Evolutionary conservation across 2,329 filamentous ascomycete species (phyloP).

Genomic region (Alternaria brassicicola): DNA sequence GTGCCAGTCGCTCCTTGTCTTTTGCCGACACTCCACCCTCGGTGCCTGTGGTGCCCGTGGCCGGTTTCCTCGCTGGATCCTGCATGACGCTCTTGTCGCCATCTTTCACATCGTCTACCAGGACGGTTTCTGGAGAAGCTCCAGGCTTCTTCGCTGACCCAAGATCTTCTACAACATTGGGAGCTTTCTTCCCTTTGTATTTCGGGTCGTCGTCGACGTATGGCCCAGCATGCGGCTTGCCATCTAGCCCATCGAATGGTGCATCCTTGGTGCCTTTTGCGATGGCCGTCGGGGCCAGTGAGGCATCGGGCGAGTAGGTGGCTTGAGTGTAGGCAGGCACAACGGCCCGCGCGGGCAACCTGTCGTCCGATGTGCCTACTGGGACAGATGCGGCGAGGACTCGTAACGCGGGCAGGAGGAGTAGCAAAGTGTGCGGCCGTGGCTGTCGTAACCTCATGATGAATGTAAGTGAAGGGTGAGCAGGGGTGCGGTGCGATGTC

Average conservation of each 20-base stretch:
- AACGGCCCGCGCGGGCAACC: conserved; percentile 38
- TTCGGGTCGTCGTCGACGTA: conserved; percentile 63
- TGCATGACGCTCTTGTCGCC: conserved; percentile 87
- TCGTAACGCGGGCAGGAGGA: conserved; percentile 67
- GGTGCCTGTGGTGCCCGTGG: conserved; percentile 86
- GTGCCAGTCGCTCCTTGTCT: conserved; percentile 73
- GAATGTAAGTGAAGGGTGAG: conserved; percentile 21
- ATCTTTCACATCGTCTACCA: conserved; percentile 53
- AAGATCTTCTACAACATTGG: conserved; percentile 47
- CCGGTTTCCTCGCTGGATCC: conserved; percentile 75
- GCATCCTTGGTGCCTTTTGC: conserved; percentile 73
- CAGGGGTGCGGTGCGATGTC: conserved; percentile 10
- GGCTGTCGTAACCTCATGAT: conserved; percentile 66
- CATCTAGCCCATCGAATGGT: conserved; percentile 90
- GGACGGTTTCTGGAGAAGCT: conserved; percentile 32
- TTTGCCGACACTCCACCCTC: conserved; percentile 90
- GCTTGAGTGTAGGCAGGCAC: conserved; percentile 30
- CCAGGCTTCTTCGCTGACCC: conserved; percentile 41
- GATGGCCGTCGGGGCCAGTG: conserved; percentile 29
- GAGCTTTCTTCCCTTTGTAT: conserved; percentile 42
- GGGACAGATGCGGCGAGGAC: conserved; percentile 59
- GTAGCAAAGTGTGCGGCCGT: conserved; percentile 53
- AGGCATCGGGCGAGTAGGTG: conserved; percentile 29
- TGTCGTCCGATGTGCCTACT: conserved; percentile 34
- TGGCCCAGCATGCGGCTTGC: conserved; percentile 89